These are phyloP conservation scores for Ophiostoma fasciatum DNA, from an alignment of 2,329 filamentous ascomycete genomes.

Conservation along the genomic window DNA sequence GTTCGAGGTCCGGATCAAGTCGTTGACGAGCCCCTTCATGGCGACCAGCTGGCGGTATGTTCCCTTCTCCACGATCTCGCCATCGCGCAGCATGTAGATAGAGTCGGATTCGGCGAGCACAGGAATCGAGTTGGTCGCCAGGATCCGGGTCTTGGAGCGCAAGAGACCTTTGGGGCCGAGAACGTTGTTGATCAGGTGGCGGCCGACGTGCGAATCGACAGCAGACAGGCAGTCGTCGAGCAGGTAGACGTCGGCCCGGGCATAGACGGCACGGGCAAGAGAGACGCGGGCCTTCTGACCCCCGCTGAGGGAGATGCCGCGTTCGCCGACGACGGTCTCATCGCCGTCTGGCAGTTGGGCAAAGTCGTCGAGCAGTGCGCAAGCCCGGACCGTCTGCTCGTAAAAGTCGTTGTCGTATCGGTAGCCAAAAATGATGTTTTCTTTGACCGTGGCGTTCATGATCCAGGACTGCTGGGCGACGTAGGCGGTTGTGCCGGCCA, in stretches of 20 bases:
- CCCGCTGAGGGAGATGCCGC: conserved; percentile 88
- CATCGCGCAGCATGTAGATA: conserved; percentile 72
- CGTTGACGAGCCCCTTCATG: conserved; percentile 82
- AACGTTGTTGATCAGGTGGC: conserved; percentile 89
- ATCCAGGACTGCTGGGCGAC: conserved; percentile 92
- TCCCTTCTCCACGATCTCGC: conserved; percentile 70
- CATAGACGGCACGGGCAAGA: conserved; percentile 86
- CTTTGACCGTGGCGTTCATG: conserved; percentile 92
- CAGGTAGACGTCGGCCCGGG: conserved; percentile 89
- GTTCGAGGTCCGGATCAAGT: conserved; percentile 64
- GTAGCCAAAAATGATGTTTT: conserved; percentile 95
- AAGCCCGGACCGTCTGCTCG: conserved; percentile 80
- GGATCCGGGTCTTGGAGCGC: conserved; percentile 70
- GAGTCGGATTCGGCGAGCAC: conserved; percentile 82
- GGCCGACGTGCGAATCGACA: conserved; percentile 94
- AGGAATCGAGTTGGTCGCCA: conserved; percentile 90
- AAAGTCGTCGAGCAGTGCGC: conserved; percentile 83
- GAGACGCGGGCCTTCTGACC: conserved; percentile 92
- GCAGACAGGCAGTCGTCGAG: conserved; percentile 90
- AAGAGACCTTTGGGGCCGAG: conserved; percentile 75
- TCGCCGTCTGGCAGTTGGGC: conserved; percentile 86
- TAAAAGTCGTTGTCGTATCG: conserved; percentile 90
- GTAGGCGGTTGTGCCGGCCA: conserved; percentile 76
- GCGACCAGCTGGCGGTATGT: conserved; percentile 85
- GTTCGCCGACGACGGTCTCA: conserved; percentile 89